Evolutionary conservation across 345 rosid species (phyloP).

Genomic region (Syzygium jambos): DNA sequence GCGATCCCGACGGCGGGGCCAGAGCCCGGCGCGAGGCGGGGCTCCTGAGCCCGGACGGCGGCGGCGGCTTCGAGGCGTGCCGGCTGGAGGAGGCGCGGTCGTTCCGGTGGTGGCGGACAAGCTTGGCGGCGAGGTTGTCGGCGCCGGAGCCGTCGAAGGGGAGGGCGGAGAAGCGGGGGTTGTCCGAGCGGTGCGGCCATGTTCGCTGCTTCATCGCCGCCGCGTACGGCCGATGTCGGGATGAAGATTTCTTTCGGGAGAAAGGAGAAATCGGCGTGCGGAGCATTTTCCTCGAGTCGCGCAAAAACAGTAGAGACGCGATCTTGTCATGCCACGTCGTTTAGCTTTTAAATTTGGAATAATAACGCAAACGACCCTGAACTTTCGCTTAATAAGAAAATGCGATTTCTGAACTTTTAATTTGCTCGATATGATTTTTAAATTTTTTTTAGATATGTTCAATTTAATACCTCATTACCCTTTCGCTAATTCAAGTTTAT

Average conservation of each 20-base stretch:
- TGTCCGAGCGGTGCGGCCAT: background rate
- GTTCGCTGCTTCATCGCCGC: slow-evolving; percentile 1
- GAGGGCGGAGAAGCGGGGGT: background rate
- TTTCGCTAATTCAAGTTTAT: no score
- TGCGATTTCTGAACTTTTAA: no score
- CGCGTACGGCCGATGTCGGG: background rate
- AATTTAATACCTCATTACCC: no score
- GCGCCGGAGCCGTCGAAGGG: background rate
- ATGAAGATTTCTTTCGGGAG: background rate
- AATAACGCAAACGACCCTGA: no score
- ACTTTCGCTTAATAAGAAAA: fast-evolving
- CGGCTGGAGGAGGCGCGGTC: background rate
- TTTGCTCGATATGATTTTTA: fast-evolving
- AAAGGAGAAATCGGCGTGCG: background rate
- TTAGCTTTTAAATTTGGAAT: background rate
- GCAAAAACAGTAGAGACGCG: background rate
- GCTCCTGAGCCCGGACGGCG: background rate
- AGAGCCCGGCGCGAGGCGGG: background rate
- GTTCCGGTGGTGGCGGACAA: background rate
- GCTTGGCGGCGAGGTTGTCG: slow-evolving; percentile 5
- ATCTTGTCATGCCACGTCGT: background rate
- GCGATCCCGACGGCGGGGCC: background rate
- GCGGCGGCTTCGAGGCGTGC: background rate
- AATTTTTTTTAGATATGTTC: fast-evolving
- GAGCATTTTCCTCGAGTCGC: background rate